Conservation (phyloP, 345 rosid genomes). For the Populus deltoides region DNA sequence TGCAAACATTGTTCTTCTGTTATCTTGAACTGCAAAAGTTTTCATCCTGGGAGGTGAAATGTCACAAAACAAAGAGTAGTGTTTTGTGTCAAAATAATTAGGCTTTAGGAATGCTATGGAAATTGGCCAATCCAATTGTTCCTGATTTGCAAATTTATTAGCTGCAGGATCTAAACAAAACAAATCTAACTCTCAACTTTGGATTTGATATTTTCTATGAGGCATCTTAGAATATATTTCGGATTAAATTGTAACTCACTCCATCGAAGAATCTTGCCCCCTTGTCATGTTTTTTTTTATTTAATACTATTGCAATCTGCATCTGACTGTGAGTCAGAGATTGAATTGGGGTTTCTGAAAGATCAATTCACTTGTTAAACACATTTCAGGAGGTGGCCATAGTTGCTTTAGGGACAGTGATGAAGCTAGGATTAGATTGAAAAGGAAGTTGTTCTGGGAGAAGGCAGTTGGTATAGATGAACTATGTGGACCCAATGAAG, state of each 20-base stretch:
- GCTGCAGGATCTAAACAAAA: background rate
- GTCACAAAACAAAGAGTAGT: background rate
- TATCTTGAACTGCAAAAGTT: background rate
- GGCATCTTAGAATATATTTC: background rate
- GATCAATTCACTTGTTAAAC: background rate
- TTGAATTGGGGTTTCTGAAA: background rate
- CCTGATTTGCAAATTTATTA: background rate
- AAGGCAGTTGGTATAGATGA: constrained; percentile 83
- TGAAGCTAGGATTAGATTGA: constrained; percentile 77
- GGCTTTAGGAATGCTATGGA: background rate
- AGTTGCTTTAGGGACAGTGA: constrained; percentile 91
- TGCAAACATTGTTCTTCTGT: background rate
- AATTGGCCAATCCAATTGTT: background rate
- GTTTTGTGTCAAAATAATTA: background rate
- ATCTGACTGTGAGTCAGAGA: background rate
- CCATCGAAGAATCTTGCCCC: background rate
- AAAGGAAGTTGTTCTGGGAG: constrained; percentile 90
- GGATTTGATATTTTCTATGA: background rate
- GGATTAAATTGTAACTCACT: background rate
- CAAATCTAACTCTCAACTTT: background rate
- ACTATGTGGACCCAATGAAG: constrained; percentile 72
- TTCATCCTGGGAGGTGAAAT: background rate
- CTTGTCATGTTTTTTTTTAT: background rate
- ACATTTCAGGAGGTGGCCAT: constrained; percentile 82
- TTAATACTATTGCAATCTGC: background rate